These are phyloP conservation scores for Candida chauliodis DNA, from an alignment of 805 yeast species.

Conservation along the genomic window DNA sequence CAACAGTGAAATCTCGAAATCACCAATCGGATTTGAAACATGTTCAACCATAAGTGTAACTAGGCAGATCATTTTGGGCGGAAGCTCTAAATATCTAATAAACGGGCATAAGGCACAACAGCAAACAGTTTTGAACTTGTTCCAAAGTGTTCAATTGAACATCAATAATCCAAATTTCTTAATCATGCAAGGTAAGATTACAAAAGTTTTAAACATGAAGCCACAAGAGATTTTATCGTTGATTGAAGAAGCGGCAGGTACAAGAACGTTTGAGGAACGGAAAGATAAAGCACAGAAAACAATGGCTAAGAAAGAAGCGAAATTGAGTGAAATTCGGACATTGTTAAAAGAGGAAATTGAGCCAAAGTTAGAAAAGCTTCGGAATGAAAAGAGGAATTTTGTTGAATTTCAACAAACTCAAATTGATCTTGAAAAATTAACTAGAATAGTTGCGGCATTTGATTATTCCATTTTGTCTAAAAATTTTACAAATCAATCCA, in stretches of 20 bases:
- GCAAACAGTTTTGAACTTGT: constrained; percentile 81
- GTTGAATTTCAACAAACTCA: constrained; percentile 85
- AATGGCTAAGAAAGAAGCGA: constrained; percentile 85
- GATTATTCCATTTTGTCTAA: constrained; percentile 50
- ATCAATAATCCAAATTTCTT: constrained; percentile 95
- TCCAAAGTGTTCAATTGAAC: constrained; percentile 92
- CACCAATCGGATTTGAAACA: constrained; percentile 86
- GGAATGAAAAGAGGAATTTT: constrained; percentile 77
- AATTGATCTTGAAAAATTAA: constrained; percentile 70
- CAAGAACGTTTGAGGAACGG: constrained; percentile 91
- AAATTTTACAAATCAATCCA: constrained; percentile 42
- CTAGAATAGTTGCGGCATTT: constrained; percentile 73
- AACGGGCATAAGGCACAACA: constrained; percentile 97
- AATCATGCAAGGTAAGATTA: constrained; percentile 98
- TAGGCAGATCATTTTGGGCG: constrained; percentile 86
- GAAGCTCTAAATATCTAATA: constrained; percentile 84
- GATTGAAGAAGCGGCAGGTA: constrained; percentile 98
- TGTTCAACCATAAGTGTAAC: constrained; percentile 82
- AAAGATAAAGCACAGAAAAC: constrained; percentile 89
- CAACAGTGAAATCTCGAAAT: constrained; percentile 66
- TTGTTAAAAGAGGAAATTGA: constrained; percentile 83
- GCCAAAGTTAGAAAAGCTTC: constrained; percentile 79
- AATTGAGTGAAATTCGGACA: constrained; percentile 70
- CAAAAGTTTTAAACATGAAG: constrained; percentile 94
- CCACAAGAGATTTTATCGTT: constrained; percentile 85